Evolutionary conservation across 2,329 filamentous ascomycete genomes (phyloP), one percentile per base, ranked within the genome.

Genomic region (Xylariaceae sp.): DNA sequence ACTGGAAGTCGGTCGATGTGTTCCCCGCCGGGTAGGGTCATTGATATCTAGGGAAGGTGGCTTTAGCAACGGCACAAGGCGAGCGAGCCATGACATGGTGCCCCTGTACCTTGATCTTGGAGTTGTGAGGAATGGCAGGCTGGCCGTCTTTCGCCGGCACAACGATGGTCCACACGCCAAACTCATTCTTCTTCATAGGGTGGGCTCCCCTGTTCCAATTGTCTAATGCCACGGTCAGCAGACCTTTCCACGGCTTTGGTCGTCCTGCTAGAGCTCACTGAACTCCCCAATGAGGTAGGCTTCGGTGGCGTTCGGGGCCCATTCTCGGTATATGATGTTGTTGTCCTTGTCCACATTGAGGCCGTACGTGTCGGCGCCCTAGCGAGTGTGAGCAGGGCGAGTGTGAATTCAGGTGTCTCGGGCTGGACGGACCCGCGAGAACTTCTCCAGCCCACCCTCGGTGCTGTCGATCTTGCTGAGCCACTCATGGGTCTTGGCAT

Each of bases 21-120:
- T 55, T 92, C 82, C 39, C 88, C 85, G 23, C 68, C 78, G 10
- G 85, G 86, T 8, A 86, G 73, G 31, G 84, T 77, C 59, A 98
- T 74, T 7, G 89, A 85, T 43, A 94, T 85, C 87, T 93, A 46
- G 13, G n/a, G n/a, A n/a, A n/a, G n/a, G n/a, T n/a, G n/a, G n/a
- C n/a, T n/a, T n/a, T n/a, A n/a, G 15, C 9, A 24, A 11, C 15
- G 6, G 12, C 8, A 5, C 23, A 42, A n/a, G 42, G 33, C 24
- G 33, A 16, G 14, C 5, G 19, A 19, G 3, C 19, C 6, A 19
- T 24, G 9, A 11, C 10, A 14, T 19, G 11, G n/a, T n/a, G n/a
- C n/a, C n/a, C n/a, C n/a, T n/a, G n/a, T 56, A 89, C 90, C 81
- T 98, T 98, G 63, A 98, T 64, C 65, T 95, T 98, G 50, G 88